Evolutionary conservation across 148 eudicot species (phyloP).

Genomic region (Cornus suecica): DNA sequence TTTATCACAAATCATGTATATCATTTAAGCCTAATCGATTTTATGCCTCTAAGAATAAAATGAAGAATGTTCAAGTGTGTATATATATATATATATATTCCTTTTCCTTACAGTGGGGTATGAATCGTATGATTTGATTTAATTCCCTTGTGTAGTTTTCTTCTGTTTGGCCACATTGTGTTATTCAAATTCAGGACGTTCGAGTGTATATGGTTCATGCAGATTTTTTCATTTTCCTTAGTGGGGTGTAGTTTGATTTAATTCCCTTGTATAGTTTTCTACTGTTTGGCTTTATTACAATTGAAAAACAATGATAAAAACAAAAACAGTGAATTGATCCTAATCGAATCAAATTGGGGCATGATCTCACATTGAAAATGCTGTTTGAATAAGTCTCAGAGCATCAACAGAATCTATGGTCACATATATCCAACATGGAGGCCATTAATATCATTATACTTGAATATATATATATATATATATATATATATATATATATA

Average conservation of each 20-base stretch:
- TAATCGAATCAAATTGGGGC: background rate
- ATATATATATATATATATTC: too few species aligned
- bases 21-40: too few species aligned
- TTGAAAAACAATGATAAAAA: background rate
- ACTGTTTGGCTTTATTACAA: background rate
- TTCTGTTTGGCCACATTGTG: background rate
- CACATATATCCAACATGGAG: conserved; percentile 20
- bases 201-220: too few species aligned
- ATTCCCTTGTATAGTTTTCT: background rate
- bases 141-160: background rate
- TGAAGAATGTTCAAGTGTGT: too few species aligned
- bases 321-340: background rate
- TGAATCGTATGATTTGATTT: too few species aligned
- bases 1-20: too few species aligned
- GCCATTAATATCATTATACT: conserved; percentile 2
- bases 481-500: too few species aligned
- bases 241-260: background rate
- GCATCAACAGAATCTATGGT: conserved; percentile 20
- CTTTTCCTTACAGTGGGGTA: background rate
- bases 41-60: too few species aligned
- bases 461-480: background rate
- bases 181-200: too few species aligned
- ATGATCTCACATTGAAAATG: background rate
- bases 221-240: background rate
- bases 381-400: conserved; percentile 24